These are phyloP conservation scores for Colletotrichum eremochloae DNA, from an alignment of 2,329 filamentous ascomycete genomes.

Conservation along the genomic window DNA sequence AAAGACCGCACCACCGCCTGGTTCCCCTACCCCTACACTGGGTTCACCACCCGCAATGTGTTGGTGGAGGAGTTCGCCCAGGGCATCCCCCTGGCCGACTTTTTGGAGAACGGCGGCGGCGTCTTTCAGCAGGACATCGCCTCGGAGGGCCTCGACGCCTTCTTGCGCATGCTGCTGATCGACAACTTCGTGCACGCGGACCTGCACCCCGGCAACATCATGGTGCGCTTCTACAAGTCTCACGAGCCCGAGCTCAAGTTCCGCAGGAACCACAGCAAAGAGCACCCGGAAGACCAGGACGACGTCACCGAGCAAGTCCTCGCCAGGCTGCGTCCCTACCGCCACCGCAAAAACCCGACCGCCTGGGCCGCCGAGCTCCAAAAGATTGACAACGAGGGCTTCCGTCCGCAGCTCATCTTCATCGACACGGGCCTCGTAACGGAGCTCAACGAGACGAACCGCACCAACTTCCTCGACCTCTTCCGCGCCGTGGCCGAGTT, in stretches of 20 bases:
- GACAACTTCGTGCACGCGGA: slow-evolving; percentile 99
- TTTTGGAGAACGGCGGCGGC: slow-evolving; percentile 91
- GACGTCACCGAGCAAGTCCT: slow-evolving; percentile 93
- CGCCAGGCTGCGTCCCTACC: slow-evolving; percentile 80
- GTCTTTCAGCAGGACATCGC: slow-evolving; percentile 95
- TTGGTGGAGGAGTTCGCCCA: slow-evolving; percentile 96
- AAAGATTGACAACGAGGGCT: slow-evolving; percentile 87
- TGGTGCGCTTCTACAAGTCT: slow-evolving; percentile 97
- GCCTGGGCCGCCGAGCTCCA: slow-evolving; percentile 82
- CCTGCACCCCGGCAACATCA: slow-evolving; percentile 97
- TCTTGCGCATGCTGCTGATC: slow-evolving; percentile 94
- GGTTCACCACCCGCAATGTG: slow-evolving; percentile 92
- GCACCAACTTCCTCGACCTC: slow-evolving; percentile 91
- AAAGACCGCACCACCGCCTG: slow-evolving; percentile 90
- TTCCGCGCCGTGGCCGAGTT: slow-evolving; percentile 98
- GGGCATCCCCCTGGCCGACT: slow-evolving; percentile 90
- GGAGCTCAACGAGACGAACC: slow-evolving; percentile 88
- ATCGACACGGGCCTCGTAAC: slow-evolving; percentile 98
- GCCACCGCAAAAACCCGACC: slow-evolving; percentile 69
- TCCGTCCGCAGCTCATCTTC: slow-evolving; percentile 93
- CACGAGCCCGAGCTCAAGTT: slow-evolving; percentile 74
- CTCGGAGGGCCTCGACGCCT: slow-evolving; percentile 93
- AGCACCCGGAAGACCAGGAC: slow-evolving; percentile 61
- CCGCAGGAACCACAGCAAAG: slow-evolving; percentile 46
- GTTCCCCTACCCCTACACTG: slow-evolving; percentile 94